A percentile compares a stretch with the other conserved stretches of the same genome.
Conservation (phyloP, 2,329 filamentous ascomycete genomes). For the Beauveria australis region DNA sequence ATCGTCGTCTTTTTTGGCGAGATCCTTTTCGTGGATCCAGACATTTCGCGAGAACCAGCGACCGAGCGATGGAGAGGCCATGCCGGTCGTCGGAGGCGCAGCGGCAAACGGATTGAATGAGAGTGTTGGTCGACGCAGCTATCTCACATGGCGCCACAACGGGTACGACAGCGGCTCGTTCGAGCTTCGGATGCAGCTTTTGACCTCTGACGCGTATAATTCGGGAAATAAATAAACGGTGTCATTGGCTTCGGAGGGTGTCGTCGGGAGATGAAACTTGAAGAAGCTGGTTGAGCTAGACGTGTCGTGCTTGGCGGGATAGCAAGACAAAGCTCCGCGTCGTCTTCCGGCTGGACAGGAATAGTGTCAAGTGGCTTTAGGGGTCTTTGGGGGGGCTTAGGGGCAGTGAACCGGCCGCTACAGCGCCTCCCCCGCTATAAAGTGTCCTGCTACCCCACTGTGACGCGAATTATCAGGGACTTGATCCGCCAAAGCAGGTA, state of each 20-base stretch:
- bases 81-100: background rate
- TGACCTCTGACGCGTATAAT: background rate
- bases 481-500: background rate
- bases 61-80: constrained; percentile 1
- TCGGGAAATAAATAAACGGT: background rate
- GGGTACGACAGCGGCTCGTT: background rate
- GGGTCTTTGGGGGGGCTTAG: background rate
- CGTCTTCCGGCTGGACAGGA: no score
- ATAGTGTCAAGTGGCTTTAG: background rate
- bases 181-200: background rate
- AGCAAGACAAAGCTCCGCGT: no score
- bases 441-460: background rate
- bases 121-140: background rate
- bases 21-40: constrained; percentile 45
- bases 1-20: constrained; percentile 55
- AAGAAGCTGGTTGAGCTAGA: background rate
- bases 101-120: background rate
- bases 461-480: background rate
- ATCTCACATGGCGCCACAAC: constrained; percentile 2
- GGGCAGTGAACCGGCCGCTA: background rate
- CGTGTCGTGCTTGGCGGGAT: background rate
- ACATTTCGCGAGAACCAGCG: constrained; percentile 27
- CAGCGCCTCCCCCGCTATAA: background rate
- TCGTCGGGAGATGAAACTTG: background rate
- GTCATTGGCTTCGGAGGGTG: background rate